phyloP scores from a whole-genome alignment of 1,284 basidiomycete species.

The Hortiboletus rubellus region DNA sequence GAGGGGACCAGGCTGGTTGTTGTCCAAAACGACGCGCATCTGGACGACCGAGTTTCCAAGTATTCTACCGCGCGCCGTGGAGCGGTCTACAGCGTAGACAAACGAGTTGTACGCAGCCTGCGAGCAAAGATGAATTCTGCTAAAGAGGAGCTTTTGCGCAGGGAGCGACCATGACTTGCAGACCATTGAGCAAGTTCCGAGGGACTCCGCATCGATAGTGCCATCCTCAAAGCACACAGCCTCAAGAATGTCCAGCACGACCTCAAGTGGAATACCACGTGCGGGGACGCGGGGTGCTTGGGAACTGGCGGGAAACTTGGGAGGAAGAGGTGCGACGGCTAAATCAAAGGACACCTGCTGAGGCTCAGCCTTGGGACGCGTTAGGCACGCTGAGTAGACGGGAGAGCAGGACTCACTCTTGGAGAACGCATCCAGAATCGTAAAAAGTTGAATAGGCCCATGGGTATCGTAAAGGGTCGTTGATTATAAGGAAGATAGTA shows the following conservation, averaged over 20 bases:
- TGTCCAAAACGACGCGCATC: conserved; percentile 59
- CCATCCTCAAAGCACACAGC: conserved; percentile 46
- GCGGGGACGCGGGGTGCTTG: conserved; percentile 27
- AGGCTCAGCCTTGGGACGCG: conserved; percentile 32
- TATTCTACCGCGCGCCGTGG: conserved; percentile 46
- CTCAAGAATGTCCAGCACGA: conserved; percentile 63
- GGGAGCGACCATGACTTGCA: conserved; percentile 61
- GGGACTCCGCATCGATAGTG: conserved; percentile 41
- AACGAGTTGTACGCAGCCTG: conserved; percentile 56
- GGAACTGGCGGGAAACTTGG: not conserved
- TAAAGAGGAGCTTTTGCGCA: conserved; percentile 65
- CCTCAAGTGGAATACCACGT: conserved; percentile 54
- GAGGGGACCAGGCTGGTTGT: conserved; percentile 62
- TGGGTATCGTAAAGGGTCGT: conserved; percentile 27
- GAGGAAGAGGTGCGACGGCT: conserved; percentile 16
- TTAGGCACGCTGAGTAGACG: conserved; percentile 13
- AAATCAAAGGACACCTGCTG: conserved; percentile 42
- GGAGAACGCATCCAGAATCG: conserved; percentile 34
- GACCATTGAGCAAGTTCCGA: conserved; percentile 58
- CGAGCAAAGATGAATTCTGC: conserved; percentile 52
- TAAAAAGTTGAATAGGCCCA: conserved; percentile 42
- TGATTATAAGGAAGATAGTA: conserved; percentile 28
- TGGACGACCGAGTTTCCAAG: conserved; percentile 54
- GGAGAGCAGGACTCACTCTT: conserved; percentile 27
- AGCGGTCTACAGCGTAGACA: conserved; percentile 46